Evolutionary conservation across 108 stramenopile genomes (phyloP), one percentile per base, ranked within the genome.

Genomic region (Nitzschia putrida): DNA sequence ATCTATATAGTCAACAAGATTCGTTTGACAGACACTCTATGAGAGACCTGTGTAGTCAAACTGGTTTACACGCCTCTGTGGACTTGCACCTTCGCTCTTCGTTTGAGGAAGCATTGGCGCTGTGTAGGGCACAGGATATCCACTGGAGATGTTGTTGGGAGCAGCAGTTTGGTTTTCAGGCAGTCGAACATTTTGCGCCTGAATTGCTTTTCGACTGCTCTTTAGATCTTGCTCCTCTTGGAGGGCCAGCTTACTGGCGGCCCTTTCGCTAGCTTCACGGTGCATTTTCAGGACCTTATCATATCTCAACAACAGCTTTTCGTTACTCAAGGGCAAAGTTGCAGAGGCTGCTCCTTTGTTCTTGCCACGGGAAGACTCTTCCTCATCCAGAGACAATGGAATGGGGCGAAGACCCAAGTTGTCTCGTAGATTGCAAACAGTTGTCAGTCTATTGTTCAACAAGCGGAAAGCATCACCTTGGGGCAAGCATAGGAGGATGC

Each of bases 401-500:
- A 63, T 70, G 2, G 77, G 77, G 23, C 52, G 80, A n/a, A 91
- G 67, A 5, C 93, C 93, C 55, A 95, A 74, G 69, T 91, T 92
- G 55, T 92, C 90, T 10, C 94, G 80, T 51, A 95, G 78, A 49
- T 92, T 92, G 78, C 94, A 95, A 5, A 95, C 91, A 2, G 94
- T 85, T 12, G 94, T 85, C 8, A 95, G 82, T 20, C 94, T 68
- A 66, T 90, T 91, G 65, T 92, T 95, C 47, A 92, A 84, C 23
- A 90, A 80, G 25, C 89, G 88, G 71, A 90, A 95, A 16, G 94
- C 94, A 76, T 92, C 89, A 24, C 94, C 92, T 65, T 98, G 96
- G 12, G 97, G 98, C 40, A 99, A 68, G 40, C 97, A 82, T 94
- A 98, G 95, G 34, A 98, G 72, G 23, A 98, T 70, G 0, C 97